These are phyloP conservation scores for Populus davidiana DNA, from an alignment of 345 rosid species.

Conservation along the genomic window DNA sequence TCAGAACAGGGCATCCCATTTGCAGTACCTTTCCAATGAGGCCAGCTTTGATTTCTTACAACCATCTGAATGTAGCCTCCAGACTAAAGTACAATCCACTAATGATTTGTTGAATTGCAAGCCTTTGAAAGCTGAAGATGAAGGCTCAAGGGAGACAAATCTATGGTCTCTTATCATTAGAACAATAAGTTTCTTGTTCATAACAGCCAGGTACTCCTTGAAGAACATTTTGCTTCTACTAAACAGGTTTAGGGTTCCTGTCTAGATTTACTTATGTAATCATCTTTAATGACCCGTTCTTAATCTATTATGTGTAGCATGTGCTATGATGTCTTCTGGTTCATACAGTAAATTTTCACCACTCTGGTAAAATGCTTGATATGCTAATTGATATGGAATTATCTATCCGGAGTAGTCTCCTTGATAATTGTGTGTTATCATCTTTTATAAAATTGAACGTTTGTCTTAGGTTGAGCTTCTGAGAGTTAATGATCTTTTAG, in stretches of 20 bases:
- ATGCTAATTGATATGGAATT: not conserved
- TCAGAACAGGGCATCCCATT: conserved; percentile 67
- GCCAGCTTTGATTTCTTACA: conserved; percentile 55
- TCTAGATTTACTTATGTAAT: not conserved
- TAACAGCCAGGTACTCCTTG: conserved; percentile 55
- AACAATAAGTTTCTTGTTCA: conserved; percentile 63
- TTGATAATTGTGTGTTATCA: not conserved
- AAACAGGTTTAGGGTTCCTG: not conserved
- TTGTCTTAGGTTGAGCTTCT: not conserved
- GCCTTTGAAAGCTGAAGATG: conserved; percentile 28
- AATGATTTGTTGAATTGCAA: conserved; percentile 19
- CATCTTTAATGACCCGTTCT: not conserved
- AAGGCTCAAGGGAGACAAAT: conserved; percentile 22
- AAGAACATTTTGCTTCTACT: not conserved
- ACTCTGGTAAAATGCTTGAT: not conserved
- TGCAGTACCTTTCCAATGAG: conserved; percentile 36
- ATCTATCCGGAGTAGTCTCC: not conserved
- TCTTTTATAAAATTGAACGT: not conserved
- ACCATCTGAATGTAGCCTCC: conserved; percentile 41
- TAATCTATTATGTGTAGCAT: not conserved
- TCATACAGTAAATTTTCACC: not conserved
- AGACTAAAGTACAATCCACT: conserved; percentile 15
- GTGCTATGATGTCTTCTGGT: not conserved
- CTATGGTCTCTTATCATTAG: conserved; percentile 70
- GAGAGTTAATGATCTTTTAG: not conserved